Evolutionary conservation across 768 basidiomycete species (phyloP).

Genomic region (Leccinum ochraceum): DNA sequence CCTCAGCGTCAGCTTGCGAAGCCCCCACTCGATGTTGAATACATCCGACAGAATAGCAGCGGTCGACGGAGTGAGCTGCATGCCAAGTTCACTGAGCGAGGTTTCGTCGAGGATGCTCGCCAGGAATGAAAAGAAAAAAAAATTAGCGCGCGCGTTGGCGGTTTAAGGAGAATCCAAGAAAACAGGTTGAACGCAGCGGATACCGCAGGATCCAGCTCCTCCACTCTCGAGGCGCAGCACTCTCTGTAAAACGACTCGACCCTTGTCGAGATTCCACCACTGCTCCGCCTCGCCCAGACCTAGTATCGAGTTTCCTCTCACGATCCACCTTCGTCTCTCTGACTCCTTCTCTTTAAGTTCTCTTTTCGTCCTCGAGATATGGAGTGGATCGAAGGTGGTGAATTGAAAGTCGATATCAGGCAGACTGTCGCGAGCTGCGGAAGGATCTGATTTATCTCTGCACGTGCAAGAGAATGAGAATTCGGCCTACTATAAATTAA

Average conservation of each 20-base stretch:
- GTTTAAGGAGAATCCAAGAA: neutral
- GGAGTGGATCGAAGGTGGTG: constrained; percentile 67
- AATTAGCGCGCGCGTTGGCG: constrained; percentile 23
- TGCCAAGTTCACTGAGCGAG: too few relatives aligned
- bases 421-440: constrained; percentile 86
- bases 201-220: constrained; percentile 60
- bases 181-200: constrained; percentile 69
- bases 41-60: too few relatives aligned
- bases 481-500: too few relatives aligned
- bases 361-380: constrained; percentile 77
- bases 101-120: too few relatives aligned
- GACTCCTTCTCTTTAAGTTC: constrained; percentile 73
- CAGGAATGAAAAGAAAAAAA: too few relatives aligned
- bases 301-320: constrained; percentile 50
- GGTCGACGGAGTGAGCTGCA: too few relatives aligned
- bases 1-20: constrained; percentile 41
- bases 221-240: constrained; percentile 77
- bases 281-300: constrained; percentile 43
- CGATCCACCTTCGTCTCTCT: constrained; percentile 66
- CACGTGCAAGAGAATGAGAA: too few relatives aligned
- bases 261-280: constrained; percentile 62
- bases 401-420: constrained; percentile 82
- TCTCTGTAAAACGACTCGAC: constrained; percentile 72
- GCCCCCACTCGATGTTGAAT: too few relatives aligned
- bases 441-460: constrained; percentile 45